Conservation (phyloP, 805 yeast species). For the Middelhovenomyces tepae region DNA sequence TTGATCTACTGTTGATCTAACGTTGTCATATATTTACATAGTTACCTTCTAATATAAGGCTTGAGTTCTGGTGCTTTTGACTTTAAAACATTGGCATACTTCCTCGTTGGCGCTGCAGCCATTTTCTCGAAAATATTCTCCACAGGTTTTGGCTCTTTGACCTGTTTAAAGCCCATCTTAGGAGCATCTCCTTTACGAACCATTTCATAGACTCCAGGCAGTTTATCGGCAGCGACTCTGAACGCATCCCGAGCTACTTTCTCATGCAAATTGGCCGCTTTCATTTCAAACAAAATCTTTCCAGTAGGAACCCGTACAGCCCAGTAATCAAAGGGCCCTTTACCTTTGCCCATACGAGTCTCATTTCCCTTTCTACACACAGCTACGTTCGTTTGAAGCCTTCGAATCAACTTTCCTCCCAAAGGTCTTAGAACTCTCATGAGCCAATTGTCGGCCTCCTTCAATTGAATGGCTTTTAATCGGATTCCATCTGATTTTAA, state of each 20-base stretch:
- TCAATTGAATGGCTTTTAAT: slow-evolving; percentile 76
- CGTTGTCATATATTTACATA: not conserved
- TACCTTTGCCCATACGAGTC: slow-evolving; percentile 99
- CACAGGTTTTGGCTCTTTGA: slow-evolving; percentile 36
- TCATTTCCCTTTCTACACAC: slow-evolving; percentile 96
- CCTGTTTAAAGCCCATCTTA: slow-evolving; percentile 60
- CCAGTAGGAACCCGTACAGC: slow-evolving; percentile 95
- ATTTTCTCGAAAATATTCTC: slow-evolving; percentile 48
- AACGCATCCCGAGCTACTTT: slow-evolving; percentile 81
- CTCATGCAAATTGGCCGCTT: slow-evolving; percentile 70
- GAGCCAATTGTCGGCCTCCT: slow-evolving; percentile 82
- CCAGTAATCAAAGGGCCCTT: slow-evolving; percentile 97
- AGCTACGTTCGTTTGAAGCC: slow-evolving; percentile 77
- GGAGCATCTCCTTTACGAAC: slow-evolving; percentile 54
- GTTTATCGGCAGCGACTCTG: slow-evolving; percentile 81
- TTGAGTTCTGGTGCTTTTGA: slow-evolving; percentile 45
- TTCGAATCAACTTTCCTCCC: slow-evolving; percentile 66
- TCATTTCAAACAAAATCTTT: slow-evolving; percentile 78
- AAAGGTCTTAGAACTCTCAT: slow-evolving; percentile 76
- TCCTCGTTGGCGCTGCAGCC: slow-evolving; percentile 55
- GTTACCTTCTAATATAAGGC: slow-evolving; percentile 30
- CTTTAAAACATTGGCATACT: slow-evolving; percentile 46
- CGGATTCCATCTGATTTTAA: slow-evolving; percentile 83
- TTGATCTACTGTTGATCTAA: too few species aligned
- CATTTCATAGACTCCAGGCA: slow-evolving; percentile 89